A percentile compares a stretch with the other conserved stretches of the same genome.
Conservation (phyloP, 73 alveolate species). For the Tetrahymena thermophila region DNA sequence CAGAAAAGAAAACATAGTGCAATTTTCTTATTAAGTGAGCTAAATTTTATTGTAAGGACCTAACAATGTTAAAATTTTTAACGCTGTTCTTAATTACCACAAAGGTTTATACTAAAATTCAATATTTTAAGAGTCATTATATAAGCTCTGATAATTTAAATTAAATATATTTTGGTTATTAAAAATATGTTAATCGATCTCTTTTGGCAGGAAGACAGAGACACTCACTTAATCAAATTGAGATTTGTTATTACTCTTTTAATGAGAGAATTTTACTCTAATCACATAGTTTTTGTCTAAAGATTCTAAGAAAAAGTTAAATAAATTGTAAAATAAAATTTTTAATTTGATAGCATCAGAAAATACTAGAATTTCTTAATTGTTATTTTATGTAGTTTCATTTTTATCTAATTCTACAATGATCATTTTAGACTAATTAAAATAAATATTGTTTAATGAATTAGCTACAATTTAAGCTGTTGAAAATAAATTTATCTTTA, state of each 20-base stretch:
- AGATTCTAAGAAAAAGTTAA: background rate
- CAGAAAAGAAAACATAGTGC: background rate
- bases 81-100: background rate
- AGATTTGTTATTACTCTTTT: background rate
- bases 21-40: background rate
- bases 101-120: background rate
- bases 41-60: background rate
- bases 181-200: background rate
- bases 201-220: background rate
- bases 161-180: background rate
- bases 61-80: background rate
- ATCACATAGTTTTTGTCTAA: background rate
- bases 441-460: background rate
- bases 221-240: background rate
- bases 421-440: background rate
- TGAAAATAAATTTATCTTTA: background rate
- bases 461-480: background rate
- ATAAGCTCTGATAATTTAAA: background rate
- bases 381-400: background rate
- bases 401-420: background rate
- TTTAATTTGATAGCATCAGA: background rate
- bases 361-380: background rate
- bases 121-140: background rate
- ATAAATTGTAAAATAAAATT: background rate
- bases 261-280: background rate